Percentiles rank a stretch among this genome's conserved stretches.
phyloP scores from a whole-genome alignment of 306 rosid genomes.

The Vigna unguiculata region DNA sequence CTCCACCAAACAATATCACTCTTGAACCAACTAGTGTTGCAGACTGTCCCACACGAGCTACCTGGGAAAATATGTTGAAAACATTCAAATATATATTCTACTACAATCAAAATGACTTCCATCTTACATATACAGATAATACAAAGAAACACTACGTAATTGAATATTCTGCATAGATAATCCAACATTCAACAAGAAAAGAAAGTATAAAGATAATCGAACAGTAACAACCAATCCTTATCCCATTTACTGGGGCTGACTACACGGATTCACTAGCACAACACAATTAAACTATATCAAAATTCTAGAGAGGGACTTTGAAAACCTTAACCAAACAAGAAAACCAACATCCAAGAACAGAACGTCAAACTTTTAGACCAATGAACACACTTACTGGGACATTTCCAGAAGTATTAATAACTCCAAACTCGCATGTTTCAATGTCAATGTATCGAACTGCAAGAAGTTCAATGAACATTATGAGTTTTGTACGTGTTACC shows the following conservation, averaged over 20 bases:
- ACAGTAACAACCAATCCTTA: slow-evolving; percentile 38
- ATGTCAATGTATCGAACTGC: slow-evolving; percentile 84
- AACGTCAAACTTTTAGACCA: slow-evolving; percentile 37
- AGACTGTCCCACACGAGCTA: slow-evolving; percentile 87
- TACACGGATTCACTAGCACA: slow-evolving; percentile 23
- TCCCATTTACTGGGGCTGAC: slow-evolving; percentile 23
- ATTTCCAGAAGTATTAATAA: slow-evolving; percentile 78
- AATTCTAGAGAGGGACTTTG: slow-evolving; percentile 30
- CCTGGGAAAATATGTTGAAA: slow-evolving; percentile 57
- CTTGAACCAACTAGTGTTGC: slow-evolving; percentile 84
- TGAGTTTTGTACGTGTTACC: slow-evolving; percentile 41
- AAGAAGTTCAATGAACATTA: slow-evolving; percentile 50
- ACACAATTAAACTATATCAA: slow-evolving; percentile 1
- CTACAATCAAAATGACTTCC: slow-evolving; percentile 38
- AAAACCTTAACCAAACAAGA: slow-evolving; percentile 33
- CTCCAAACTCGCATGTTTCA: slow-evolving; percentile 67
- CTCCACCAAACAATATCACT: slow-evolving; percentile 94
- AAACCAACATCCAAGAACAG: slow-evolving; percentile 32
- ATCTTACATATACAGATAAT: slow-evolving; percentile 23
- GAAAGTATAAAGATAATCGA: slow-evolving; percentile 22
- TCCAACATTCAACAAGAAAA: slow-evolving; percentile 24
- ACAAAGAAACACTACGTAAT: not conserved
- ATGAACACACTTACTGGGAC: slow-evolving; percentile 72
- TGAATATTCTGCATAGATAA: slow-evolving; percentile 36
- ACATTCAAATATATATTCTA: slow-evolving; percentile 39